Evolutionary conservation across 2,329 filamentous ascomycete species (phyloP).

Genomic region (Ilyonectria robusta): DNA sequence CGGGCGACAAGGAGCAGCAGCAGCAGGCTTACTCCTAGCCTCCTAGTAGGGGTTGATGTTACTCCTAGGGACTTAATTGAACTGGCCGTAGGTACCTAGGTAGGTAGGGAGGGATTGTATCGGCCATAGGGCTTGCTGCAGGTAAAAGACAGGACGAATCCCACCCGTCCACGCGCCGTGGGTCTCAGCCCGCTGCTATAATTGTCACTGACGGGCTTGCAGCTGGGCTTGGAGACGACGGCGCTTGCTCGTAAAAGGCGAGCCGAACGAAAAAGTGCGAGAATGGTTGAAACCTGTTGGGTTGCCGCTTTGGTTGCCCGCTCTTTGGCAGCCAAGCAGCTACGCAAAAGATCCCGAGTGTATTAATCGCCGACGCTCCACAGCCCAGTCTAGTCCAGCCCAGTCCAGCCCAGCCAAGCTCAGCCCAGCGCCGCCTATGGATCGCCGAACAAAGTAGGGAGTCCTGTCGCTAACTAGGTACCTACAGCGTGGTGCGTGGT

Average conservation of each 20-base stretch:
- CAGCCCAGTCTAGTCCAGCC: not conserved
- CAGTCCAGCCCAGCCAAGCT: not conserved
- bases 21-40: constrained; percentile 6
- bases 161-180: constrained; percentile 12
- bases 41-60: too few species aligned
- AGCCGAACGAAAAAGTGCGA: too few species aligned
- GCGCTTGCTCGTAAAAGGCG: too few species aligned
- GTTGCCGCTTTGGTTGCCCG: not conserved
- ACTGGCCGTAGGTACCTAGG: not conserved
- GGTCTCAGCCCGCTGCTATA: constrained; percentile 42
- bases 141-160: constrained; percentile 31
- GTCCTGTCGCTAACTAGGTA: too few species aligned
- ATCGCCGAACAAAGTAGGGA: not conserved
- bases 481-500: not conserved
- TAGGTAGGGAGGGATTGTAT: not conserved
- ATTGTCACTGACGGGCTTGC: constrained; percentile 36
- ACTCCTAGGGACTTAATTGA: too few species aligned
- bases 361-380: not conserved
- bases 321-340: not conserved
- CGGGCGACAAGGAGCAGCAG: constrained; percentile 10
- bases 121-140: constrained; percentile 29
- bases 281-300: too few species aligned
- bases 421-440: not conserved
- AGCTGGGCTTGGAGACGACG: not conserved
- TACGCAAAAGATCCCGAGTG: not conserved